phyloP scores from a whole-genome alignment of 1,284 basidiomycete genomes.

The Violaceomyces palustris region DNA sequence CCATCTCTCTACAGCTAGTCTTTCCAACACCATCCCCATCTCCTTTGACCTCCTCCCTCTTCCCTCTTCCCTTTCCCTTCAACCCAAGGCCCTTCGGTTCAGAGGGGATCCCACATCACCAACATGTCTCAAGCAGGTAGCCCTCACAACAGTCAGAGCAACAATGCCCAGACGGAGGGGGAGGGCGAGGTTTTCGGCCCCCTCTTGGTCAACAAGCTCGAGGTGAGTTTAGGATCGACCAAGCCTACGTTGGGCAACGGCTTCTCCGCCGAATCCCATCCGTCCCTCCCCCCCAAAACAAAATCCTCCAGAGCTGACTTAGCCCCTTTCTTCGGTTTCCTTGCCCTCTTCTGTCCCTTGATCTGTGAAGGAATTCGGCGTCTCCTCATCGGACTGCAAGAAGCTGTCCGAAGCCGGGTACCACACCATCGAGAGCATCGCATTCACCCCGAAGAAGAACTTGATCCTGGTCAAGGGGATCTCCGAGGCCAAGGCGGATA shows the following conservation, averaged over 20 bases:
- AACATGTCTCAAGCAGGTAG: not conserved
- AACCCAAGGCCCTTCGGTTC: too few relatives aligned
- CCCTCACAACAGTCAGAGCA: not conserved
- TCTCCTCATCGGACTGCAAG: constrained; percentile 86
- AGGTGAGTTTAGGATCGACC: constrained; percentile 13
- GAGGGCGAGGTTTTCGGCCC: constrained; percentile 37
- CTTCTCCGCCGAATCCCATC: too few relatives aligned
- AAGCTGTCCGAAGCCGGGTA: constrained; percentile 89
- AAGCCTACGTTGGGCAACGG: too few relatives aligned
- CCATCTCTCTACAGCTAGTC: too few relatives aligned
- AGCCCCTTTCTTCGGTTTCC: not conserved
- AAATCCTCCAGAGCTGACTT: not conserved
- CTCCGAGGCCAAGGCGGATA: constrained; percentile 95
- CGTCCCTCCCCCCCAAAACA: too few relatives aligned
- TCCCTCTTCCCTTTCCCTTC: not conserved
- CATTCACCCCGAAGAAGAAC: constrained; percentile 93
- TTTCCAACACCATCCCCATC: not conserved
- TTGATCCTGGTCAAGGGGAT: constrained; percentile 92
- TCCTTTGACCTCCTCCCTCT: not conserved
- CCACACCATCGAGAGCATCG: constrained; percentile 90
- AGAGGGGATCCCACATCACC: too few relatives aligned
- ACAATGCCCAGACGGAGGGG: constrained; percentile 15
- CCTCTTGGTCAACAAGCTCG: constrained; percentile 40
- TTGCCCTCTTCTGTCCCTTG: not conserved
- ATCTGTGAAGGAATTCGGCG: constrained; percentile 68